phyloP scores from a whole-genome alignment of 306 rosid genomes.

The Malus sieversii region DNA sequence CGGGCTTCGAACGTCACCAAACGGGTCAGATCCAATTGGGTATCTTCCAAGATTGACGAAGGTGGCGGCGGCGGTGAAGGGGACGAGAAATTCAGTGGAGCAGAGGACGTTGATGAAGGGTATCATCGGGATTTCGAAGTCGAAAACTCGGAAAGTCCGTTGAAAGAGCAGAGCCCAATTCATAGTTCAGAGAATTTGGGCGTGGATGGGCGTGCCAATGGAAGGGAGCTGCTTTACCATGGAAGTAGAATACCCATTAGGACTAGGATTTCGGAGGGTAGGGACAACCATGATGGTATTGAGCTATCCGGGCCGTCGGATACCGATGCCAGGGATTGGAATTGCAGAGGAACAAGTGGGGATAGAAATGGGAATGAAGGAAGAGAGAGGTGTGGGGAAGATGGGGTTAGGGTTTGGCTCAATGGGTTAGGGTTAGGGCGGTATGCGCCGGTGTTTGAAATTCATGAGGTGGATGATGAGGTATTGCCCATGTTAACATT shows the following conservation, averaged over 20 bases:
- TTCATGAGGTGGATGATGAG: conserved; percentile 95
- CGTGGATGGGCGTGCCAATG: conserved; percentile 55
- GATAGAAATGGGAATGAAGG: conserved; percentile 52
- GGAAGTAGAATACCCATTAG: conserved; percentile 54
- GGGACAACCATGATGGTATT: conserved; percentile 58
- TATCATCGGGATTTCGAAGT: conserved; percentile 57
- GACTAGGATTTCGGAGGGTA: conserved; percentile 54
- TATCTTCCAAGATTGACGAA: conserved; percentile 55
- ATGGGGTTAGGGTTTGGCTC: conserved; percentile 89
- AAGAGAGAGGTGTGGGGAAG: conserved; percentile 56
- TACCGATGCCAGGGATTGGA: conserved; percentile 66
- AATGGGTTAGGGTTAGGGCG: conserved; percentile 80
- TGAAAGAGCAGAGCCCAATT: conserved; percentile 65
- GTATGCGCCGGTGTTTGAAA: conserved; percentile 86
- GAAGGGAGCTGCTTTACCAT: conserved; percentile 40
- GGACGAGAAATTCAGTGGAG: conserved; percentile 63
- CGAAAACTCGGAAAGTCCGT: conserved; percentile 71
- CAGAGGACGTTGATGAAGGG: conserved; percentile 64
- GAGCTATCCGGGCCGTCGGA: conserved; percentile 84
- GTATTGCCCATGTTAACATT: conserved; percentile 77
- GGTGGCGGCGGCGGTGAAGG: conserved; percentile 45
- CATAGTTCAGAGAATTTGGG: conserved; percentile 71
- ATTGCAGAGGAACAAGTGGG: conserved; percentile 35
- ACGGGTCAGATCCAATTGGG: conserved; percentile 86
- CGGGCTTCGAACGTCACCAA: conserved; percentile 55